Percentiles rank a stretch among this genome's conserved stretches.
Conservation (phyloP, 1,284 basidiomycete species). For the Heterobasidion irregulare region DNA sequence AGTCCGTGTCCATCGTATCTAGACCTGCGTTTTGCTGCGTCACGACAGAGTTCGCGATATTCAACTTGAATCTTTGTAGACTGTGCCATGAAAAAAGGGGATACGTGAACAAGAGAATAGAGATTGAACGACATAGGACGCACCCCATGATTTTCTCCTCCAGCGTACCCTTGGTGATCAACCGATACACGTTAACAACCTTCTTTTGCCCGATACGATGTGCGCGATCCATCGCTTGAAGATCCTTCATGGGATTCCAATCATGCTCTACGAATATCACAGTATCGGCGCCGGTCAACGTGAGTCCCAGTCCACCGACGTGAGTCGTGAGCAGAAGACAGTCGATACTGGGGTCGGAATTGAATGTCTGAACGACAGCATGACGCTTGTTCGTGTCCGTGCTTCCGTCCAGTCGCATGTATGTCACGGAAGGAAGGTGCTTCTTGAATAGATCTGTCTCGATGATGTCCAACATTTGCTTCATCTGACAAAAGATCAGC, state of each 20-base stretch:
- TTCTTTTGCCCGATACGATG: slow-evolving; percentile 98
- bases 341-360: slow-evolving; percentile 95
- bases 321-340: slow-evolving; percentile 94
- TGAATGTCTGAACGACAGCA: slow-evolving; percentile 97
- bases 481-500: slow-evolving; percentile 98
- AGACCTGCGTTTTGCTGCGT: slow-evolving; percentile 96
- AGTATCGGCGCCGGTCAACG: slow-evolving; percentile 96
- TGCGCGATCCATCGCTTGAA: slow-evolving; percentile 99
- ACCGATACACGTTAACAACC: slow-evolving; percentile 96
- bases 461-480: slow-evolving; percentile 98
- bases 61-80: slow-evolving; percentile 96
- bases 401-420: slow-evolving; percentile 94
- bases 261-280: slow-evolving; percentile 99
- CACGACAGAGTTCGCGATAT: slow-evolving; percentile 94
- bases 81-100: slow-evolving; percentile 30
- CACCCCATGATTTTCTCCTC: slow-evolving; percentile 99
- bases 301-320: slow-evolving; percentile 94
- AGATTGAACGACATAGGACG: slow-evolving; percentile 19
- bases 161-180: slow-evolving; percentile 94
- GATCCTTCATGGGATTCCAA: slow-evolving; percentile 99
- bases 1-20: slow-evolving; percentile 94
- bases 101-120: slow-evolving; percentile 5
- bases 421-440: slow-evolving; percentile 93
- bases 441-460: slow-evolving; percentile 88
- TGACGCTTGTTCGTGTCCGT: slow-evolving; percentile 90